Conservation (phyloP, 108 stramenopile species). For the Pseudonitzschia multistriata region DNA sequence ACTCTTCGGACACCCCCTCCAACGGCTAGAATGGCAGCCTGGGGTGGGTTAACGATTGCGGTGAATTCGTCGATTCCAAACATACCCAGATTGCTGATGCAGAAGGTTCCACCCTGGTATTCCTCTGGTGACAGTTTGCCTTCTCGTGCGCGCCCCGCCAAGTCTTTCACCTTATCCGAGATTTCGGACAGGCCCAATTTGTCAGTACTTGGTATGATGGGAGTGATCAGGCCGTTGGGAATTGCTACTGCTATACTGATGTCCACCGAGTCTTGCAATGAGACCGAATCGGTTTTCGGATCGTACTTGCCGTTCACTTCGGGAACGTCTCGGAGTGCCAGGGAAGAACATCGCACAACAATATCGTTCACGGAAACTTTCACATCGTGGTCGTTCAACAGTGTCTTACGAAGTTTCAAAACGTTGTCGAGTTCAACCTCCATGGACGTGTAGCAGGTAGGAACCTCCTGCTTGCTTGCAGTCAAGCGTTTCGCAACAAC, state of each 20-base stretch:
- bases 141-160: slow-evolving; percentile 89
- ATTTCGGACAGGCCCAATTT: slow-evolving; percentile 70
- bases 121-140: slow-evolving; percentile 93
- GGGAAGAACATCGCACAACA: slow-evolving; percentile 89
- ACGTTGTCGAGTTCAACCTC: slow-evolving; percentile 86
- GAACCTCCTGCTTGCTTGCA: slow-evolving; percentile 86
- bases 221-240: slow-evolving; percentile 81
- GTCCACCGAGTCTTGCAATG: slow-evolving; percentile 89
- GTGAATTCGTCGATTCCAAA: slow-evolving; percentile 95
- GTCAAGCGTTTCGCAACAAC: slow-evolving; percentile 75
- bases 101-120: slow-evolving; percentile 96
- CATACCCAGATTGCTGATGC: slow-evolving; percentile 95
- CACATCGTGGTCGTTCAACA: slow-evolving; percentile 66
- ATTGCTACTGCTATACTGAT: slow-evolving; percentile 90
- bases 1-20: slow-evolving; percentile 91
- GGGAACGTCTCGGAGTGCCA: slow-evolving; percentile 81
- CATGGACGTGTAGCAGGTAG: slow-evolving; percentile 96
- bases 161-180: slow-evolving; percentile 76
- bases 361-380: slow-evolving; percentile 90
- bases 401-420: slow-evolving; percentile 68
- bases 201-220: slow-evolving; percentile 85
- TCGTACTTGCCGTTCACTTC: slow-evolving; percentile 91
- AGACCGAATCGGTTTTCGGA: slow-evolving; percentile 59
- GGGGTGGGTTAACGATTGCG: slow-evolving; percentile 96
- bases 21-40: slow-evolving; percentile 92